Conservation (phyloP, 2,329 filamentous ascomycete genomes). For the Penicillium sp. region DNA sequence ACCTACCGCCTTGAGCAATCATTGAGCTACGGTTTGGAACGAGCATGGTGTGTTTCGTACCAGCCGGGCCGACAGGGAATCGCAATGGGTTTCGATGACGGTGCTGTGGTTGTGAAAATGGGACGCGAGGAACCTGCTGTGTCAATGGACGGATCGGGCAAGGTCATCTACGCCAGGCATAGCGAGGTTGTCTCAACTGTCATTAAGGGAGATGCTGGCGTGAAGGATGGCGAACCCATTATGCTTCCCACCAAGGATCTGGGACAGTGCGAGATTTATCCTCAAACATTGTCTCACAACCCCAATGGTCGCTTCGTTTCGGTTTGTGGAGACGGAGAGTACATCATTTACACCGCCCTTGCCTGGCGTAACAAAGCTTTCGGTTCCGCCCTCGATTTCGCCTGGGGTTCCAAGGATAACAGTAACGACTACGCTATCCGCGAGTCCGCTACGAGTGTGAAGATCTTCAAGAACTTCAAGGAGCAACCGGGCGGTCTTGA, state of each 20-base stretch:
- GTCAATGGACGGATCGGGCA: constrained; percentile 93
- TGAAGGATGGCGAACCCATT: constrained; percentile 87
- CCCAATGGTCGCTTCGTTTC: constrained; percentile 88
- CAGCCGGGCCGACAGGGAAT: constrained; percentile 92
- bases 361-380: constrained; percentile 98
- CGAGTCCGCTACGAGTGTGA: constrained; percentile 88
- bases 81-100: constrained; percentile 94
- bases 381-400: constrained; percentile 90
- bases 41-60: constrained; percentile 95
- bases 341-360: constrained; percentile 96
- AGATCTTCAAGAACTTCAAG: constrained; percentile 96
- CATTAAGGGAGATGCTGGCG: constrained; percentile 80
- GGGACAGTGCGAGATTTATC: constrained; percentile 93
- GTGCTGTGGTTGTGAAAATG: constrained; percentile 95
- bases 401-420: constrained; percentile 94
- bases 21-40: constrained; percentile 88
- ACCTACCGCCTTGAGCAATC: constrained; percentile 96
- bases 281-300: constrained; percentile 90
- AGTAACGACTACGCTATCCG: constrained; percentile 98
- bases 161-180: constrained; percentile 92
- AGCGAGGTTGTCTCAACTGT: constrained; percentile 92
- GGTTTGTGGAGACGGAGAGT: constrained; percentile 92
- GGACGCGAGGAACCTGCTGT: constrained; percentile 95
- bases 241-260: constrained; percentile 87
- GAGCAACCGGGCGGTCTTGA: constrained; percentile 85